Conservation (phyloP, 2,329 filamentous ascomycete genomes). For the Xenoacremonium recifei region DNA sequence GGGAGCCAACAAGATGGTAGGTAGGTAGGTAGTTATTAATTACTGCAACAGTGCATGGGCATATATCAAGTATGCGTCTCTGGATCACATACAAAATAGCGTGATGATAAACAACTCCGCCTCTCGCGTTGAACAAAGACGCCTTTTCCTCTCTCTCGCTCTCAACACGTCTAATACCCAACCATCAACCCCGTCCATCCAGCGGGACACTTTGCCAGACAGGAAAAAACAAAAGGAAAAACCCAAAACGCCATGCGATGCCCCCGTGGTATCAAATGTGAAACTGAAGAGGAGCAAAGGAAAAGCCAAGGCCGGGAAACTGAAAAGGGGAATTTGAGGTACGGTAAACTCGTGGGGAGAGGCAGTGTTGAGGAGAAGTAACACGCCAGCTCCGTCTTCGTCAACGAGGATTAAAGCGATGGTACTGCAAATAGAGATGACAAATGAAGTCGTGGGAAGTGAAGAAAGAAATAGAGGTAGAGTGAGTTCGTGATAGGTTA, state of each 20-base stretch:
- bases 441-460: conserved; percentile 8
- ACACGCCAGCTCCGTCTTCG: conserved; percentile 24
- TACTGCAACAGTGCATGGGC: no score
- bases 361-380: conserved; percentile 22
- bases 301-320: background rate
- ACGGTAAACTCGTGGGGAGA: conserved; percentile 21
- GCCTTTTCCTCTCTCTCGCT: conserved; percentile 3
- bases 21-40: no score
- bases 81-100: no score
- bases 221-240: background rate
- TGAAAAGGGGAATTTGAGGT: conserved; percentile 6
- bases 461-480: conserved; percentile 9
- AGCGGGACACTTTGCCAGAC: background rate
- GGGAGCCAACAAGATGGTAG: no score
- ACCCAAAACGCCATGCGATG: conserved; percentile 28
- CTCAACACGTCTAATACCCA: conserved; percentile 6
- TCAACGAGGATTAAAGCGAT: conserved; percentile 22
- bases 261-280: conserved; percentile 28
- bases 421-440: conserved; percentile 9
- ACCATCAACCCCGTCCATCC: background rate
- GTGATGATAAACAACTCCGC: conserved; percentile 1
- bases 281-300: no score
- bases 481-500: background rate
- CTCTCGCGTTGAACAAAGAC: conserved; percentile 8
- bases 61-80: no score